Base-by-base conservation (phyloP, 2,329 filamentous ascomycete genomes). In the Tolypocladium inflatum region DNA sequence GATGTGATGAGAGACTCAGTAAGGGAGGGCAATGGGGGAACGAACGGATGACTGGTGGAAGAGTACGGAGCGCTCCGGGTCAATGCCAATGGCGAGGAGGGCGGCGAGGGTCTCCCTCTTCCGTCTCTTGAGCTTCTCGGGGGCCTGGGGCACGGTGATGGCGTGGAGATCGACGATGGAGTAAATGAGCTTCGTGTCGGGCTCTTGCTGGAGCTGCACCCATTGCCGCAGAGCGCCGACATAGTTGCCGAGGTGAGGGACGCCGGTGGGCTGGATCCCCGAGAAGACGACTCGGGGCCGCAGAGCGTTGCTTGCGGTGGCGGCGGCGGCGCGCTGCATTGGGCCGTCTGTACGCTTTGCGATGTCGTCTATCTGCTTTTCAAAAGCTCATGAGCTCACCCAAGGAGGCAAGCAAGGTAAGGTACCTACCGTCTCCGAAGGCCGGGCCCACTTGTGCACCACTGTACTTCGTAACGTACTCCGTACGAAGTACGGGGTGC, bases 161-260 rank as follows among this genome's bases (percentile, higher is more conserved):
- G 94, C 93, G 74, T 99, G 94, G 23, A 97, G 79, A 72, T 99
- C 94, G 56, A 96, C 94, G 56, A 99, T 83, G 1, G 89, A 96
- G 74, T 88, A 99, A 35, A 95, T 75, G 23, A 96, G 77, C 59
- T 80, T 86, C 13, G 85, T 76, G 2, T 78, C 69, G 0, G 75
- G 76, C 60, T 91, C 77, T 63, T 62, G 59, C 56, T 99, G 93
- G 9, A 97, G 78, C 60, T 81, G 80, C 53, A 89, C 88, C 94
- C 94, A 99, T 78, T 91, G 85, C 55, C 85, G 83, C 57, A 99
- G 76, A 19, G 94, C 94, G 33, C 94, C 94, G 13, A 96, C 81
- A 73, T 97, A 99, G 75, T 99, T 99, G 57, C 94, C 94, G 37
- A 99, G 76, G 71, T 99, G 94, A 17, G 94, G 94, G 30, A 95